Base-by-base conservation (phyloP, 2,329 filamentous ascomycete genomes). In the Botrytis tulipae region DNA sequence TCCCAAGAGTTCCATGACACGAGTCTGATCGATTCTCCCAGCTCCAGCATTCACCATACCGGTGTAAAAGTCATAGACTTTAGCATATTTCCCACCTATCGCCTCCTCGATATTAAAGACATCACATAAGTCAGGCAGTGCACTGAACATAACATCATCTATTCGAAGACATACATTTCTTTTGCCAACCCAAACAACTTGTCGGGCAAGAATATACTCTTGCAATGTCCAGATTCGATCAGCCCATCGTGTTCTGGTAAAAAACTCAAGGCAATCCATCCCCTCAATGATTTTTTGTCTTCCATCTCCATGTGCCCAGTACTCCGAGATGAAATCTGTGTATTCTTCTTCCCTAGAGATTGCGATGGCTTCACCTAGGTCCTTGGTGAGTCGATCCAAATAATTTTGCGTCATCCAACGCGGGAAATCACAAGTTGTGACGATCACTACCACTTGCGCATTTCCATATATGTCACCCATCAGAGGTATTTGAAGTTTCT, bases 401-500 rank as follows among this genome's bases (percentile, higher is more conserved):
- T 73, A 68, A 29, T 8, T 10, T n/a, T 73, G 71, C 8, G 48
- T 48, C 40, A 73, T 59, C 42, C 63, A 46, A 29, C 20, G 35
- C n/a, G 67, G 67, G 42, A 70, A 70, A n/a, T 70, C 67, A 60
- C 67, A 70, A 35, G 67, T 61, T 40, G 67, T 70, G 10, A 70
- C 29, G 18, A 70, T 61, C 7, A 73, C 54, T 12, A 73, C 72
- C 14, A 44, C 61, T 18, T 67, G 37, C 6, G 75, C 73, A 22
- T 67, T 68, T 7, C 57, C 40, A 32, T 76, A 76, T 35, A 76
- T 75, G 20, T 59, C 44, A 37, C 71, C 67, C 75, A 76, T 76
- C 20, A 75, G 46, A 29, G 69, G 63, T 44, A 76, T 73, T 48
- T 76, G 75, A 20, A 51, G 37, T 5, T 51, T 65, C 37, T 74